These are phyloP conservation scores for Clarireedia monteithiana DNA, from an alignment of 2,329 filamentous ascomycete genomes.

Conservation along the genomic window DNA sequence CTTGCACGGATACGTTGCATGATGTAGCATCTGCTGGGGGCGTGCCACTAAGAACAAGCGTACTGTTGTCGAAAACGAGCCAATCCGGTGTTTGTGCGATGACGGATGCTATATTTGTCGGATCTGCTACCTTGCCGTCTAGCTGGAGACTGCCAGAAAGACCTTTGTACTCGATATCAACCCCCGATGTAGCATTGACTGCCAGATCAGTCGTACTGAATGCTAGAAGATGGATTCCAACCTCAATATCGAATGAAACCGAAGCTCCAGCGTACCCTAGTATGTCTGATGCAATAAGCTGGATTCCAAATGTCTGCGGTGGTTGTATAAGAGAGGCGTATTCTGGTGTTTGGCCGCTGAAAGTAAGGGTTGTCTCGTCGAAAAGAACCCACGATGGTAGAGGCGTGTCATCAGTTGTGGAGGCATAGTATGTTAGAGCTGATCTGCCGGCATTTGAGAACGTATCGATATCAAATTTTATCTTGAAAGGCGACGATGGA, in stretches of 20 bases:
- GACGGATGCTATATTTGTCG: conserved; percentile 43
- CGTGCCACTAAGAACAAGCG: conserved; percentile 56
- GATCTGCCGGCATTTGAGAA: conserved; percentile 43
- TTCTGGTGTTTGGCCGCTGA: conserved; percentile 63
- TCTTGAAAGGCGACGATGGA: conserved; percentile 45
- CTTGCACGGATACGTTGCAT: conserved; percentile 53
- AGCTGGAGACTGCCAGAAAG: conserved; percentile 46
- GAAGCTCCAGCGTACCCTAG: conserved; percentile 65
- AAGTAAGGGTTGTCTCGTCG: conserved; percentile 52
- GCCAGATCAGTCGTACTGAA: conserved; percentile 50
- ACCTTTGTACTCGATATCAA: conserved; percentile 43
- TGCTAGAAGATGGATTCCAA: conserved; percentile 62
- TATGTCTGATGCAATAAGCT: conserved; percentile 71
- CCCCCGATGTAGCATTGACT: conserved; percentile 49
- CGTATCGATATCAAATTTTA: conserved; percentile 47
- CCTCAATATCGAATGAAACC: conserved; percentile 60
- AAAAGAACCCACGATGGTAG: conserved; percentile 83
- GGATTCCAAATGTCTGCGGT: conserved; percentile 64
- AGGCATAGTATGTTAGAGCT: conserved; percentile 65
- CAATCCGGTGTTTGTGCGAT: conserved; percentile 55
- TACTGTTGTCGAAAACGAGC: conserved; percentile 57
- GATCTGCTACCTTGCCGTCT: conserved; percentile 44
- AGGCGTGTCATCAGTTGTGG: conserved; percentile 69
- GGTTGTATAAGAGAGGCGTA: conserved; percentile 54
- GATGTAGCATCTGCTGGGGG: conserved; percentile 51